Evolutionary conservation across 108 stramenopile genomes (phyloP), one percentile per base, ranked within the genome.

Genomic region (Poteriospumella lacustris): DNA sequence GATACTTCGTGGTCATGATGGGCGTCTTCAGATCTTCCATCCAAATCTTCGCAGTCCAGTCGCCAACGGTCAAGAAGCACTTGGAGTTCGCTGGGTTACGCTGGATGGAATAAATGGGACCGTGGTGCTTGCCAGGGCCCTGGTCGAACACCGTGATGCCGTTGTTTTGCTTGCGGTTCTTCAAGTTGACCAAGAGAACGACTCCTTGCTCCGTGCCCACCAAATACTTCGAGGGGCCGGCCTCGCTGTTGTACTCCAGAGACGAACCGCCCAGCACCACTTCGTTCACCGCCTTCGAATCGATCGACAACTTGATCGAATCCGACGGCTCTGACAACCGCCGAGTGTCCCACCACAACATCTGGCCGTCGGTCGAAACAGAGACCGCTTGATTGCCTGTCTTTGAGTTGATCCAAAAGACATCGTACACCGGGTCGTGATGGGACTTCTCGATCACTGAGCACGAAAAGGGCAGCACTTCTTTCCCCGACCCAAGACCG

Each of bases 191-290:
- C 43, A 87, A 86, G 79, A 91, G 73, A 38, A 92, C 91, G 42
- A 92, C 86, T 15, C 93, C 92, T 79, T 92, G 93, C 80, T 94
- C 92, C 0, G 92, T 92, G 38, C 93, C 93, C 40, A 92, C 88
- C 15, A 94, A 79, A 69, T 90, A 94, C 78, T 94, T 94, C 31
- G 91, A 90, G 43, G 90, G 90, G 2, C 91, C 90, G 33, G 91
- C 91, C 81, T 94, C 93, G 42, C 79, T 83, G 83, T 89, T 90
- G 84, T 94, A 94, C 76, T 94, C 93, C 84, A 94, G 75, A 12
- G 88, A 84, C 12, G 86, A 87, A 0, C 91, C 93, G 41, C 93
- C 93, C 15, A 92, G 87, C 3, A 76, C 38, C 58, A 40, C 24
- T 2, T 19, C 76, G 31, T 70, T 43, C 44, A 34, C 62, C 12